A percentile compares a stretch with the other conserved stretches of the same genome.
These are phyloP conservation scores for Aspergillus floridensis DNA, from an alignment of 2,329 filamentous ascomycete species.

Conservation along the genomic window DNA sequence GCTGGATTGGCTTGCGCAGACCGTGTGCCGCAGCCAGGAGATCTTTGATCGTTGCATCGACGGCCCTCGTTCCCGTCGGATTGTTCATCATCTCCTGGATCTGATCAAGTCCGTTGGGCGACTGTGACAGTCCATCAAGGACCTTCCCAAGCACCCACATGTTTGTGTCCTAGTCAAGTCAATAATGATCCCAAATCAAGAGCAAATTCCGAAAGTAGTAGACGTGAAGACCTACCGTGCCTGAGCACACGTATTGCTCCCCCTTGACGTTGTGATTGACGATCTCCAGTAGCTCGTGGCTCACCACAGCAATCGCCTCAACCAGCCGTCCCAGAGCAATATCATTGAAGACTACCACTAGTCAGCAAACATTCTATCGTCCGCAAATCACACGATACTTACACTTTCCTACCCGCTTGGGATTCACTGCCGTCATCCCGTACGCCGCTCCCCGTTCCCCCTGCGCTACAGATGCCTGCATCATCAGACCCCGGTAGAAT, in stretches of 20 bases:
- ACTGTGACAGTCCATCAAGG: conserved; percentile 14
- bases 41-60: conserved; percentile 4
- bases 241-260: conserved; percentile 64
- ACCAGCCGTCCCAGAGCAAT: conserved; percentile 90
- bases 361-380: conserved; percentile 54
- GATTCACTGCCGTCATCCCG: conserved; percentile 22
- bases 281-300: conserved; percentile 90
- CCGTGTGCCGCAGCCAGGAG: conserved; percentile 73
- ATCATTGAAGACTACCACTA: conserved; percentile 92
- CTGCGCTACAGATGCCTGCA: conserved; percentile 96
- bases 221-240: conserved; percentile 46
- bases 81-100: neutral
- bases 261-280: conserved; percentile 82
- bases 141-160: conserved; percentile 17
- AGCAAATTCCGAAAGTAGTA: neutral
- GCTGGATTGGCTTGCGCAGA: conserved; percentile 71
- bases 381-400: neutral
- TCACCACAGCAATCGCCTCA: conserved; percentile 84
- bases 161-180: conserved; percentile 12
- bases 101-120: neutral
- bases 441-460: conserved; percentile 69
- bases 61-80: neutral
- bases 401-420: conserved; percentile 18
- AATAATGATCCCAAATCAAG: neutral
- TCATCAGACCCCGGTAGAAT: conserved; percentile 95